These are phyloP conservation scores for Penicillium diatomitis DNA, from an alignment of 495 filamentous ascomycete species.

Conservation along the genomic window DNA sequence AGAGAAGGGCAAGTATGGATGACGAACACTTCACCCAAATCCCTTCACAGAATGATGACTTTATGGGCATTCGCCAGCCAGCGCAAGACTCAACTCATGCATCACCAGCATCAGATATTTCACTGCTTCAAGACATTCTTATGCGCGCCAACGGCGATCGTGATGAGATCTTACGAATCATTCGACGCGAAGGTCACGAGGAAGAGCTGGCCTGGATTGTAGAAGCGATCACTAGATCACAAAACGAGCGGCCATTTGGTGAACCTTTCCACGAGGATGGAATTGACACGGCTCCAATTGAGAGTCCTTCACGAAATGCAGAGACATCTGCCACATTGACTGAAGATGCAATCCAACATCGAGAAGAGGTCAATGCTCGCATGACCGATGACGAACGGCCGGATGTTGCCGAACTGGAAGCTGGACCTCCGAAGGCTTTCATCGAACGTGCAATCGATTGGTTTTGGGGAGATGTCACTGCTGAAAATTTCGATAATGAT, in stretches of 20 bases:
- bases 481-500: slow-evolving; percentile 21
- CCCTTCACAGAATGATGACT: neutral
- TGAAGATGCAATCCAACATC: neutral
- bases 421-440: slow-evolving; percentile 9
- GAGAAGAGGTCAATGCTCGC: too few species aligned
- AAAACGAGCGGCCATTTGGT: slow-evolving; percentile 4
- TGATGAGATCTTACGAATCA: slow-evolving; percentile 49
- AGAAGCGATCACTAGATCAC: slow-evolving; percentile 23
- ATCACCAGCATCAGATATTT: slow-evolving; percentile 16
- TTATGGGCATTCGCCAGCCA: neutral
- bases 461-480: slow-evolving; percentile 54
- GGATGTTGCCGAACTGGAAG: neutral
- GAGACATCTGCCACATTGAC: neutral
- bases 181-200: slow-evolving; percentile 49
- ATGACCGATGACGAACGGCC: too few species aligned
- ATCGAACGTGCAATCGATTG: slow-evolving; percentile 36
- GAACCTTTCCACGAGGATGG: slow-evolving; percentile 3
- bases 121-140: slow-evolving; percentile 44
- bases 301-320: too few species aligned
- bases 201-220: slow-evolving; percentile 46
- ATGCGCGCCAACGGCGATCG: slow-evolving; percentile 47
- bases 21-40: neutral
- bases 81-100: neutral
- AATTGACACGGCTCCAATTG: too few species aligned
- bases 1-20: neutral